These are phyloP conservation scores for Ilex paraguariensis DNA, from an alignment of 305 asterid species.

Conservation along the genomic window DNA sequence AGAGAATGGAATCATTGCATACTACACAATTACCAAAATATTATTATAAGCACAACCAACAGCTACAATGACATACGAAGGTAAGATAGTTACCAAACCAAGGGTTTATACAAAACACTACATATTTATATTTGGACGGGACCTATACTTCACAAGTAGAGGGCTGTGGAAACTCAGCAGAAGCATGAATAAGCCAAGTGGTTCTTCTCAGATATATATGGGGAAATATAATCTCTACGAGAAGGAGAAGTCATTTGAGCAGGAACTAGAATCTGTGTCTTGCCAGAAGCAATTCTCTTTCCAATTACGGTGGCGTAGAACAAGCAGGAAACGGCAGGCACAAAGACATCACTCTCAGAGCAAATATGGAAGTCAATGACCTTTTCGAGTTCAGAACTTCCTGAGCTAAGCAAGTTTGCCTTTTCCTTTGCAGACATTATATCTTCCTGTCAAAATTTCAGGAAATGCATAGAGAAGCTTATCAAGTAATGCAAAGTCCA, in stretches of 20 bases:
- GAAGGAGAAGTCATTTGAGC: constrained; percentile 15
- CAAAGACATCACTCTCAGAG: constrained; percentile 38
- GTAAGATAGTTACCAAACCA: too few species aligned
- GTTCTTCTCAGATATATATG: constrained; percentile 31
- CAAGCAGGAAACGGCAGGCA: constrained; percentile 27
- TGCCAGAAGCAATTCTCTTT: constrained; percentile 43
- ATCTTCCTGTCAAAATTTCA: too few species aligned
- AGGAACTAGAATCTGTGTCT: constrained; percentile 36
- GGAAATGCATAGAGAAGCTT: too few species aligned
- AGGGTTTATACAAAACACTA: too few species aligned
- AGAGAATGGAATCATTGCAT: too few species aligned
- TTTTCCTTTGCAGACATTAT: too few species aligned
- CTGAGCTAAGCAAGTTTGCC: not conserved
- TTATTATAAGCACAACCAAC: too few species aligned
- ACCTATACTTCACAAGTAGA: too few species aligned
- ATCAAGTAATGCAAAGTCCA: constrained; percentile 23
- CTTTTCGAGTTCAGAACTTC: constrained; percentile 22
- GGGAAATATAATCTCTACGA: constrained; percentile 25
- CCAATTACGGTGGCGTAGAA: constrained; percentile 46
- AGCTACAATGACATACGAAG: too few species aligned
- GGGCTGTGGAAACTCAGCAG: constrained; percentile 21
- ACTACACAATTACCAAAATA: too few species aligned
- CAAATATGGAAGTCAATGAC: constrained; percentile 45
- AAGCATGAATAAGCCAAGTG: constrained; percentile 54
- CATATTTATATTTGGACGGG: too few species aligned